Evolutionary conservation across 257 asterid species (phyloP).

Genomic region (Euphrasia confusa): DNA sequence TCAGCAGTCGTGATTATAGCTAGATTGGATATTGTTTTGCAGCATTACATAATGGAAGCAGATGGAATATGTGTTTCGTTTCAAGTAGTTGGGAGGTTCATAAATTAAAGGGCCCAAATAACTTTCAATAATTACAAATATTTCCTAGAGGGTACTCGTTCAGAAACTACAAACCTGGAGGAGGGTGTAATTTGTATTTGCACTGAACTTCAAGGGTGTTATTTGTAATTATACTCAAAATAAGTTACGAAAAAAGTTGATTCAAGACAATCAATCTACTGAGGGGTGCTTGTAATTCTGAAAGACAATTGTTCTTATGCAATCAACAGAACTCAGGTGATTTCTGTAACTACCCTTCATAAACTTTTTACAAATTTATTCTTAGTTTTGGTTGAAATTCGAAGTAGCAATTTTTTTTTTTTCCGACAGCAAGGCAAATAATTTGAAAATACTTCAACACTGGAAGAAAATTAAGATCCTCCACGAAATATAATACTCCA

Average conservation of each 20-base stretch:
- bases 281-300: background rate
- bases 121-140: background rate
- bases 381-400: conserved; percentile 1
- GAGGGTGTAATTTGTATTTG: background rate
- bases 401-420: background rate
- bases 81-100: background rate
- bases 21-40: background rate
- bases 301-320: background rate
- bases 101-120: background rate
- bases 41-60: background rate
- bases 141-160: background rate
- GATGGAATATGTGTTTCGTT: background rate
- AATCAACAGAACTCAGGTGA: background rate
- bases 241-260: background rate
- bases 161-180: background rate
- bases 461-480: background rate
- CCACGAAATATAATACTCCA: background rate
- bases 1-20: no score
- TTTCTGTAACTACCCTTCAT: background rate
- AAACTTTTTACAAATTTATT: background rate
- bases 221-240: background rate
- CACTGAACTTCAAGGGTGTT: background rate
- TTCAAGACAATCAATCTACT: background rate
- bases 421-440: background rate
- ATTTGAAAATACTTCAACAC: background rate